A percentile compares a stretch with the other conserved stretches of the same genome.
Evolutionary conservation across 2,329 filamentous ascomycete species (phyloP).

Genomic region (Byssoonygena ceratinophila): DNA sequence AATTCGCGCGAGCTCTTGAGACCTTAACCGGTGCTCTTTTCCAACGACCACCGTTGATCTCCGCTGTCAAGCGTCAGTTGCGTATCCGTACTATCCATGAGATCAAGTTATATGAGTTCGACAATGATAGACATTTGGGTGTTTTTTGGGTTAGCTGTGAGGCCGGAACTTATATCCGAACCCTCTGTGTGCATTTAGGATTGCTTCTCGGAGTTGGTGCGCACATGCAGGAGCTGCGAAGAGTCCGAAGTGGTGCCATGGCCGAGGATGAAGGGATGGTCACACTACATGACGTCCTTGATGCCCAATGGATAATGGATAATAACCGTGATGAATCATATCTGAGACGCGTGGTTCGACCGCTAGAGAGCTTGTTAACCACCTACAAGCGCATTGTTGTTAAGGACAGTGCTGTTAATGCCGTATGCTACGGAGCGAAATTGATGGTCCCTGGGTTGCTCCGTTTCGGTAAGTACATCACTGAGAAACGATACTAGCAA

Average conservation of each 20-base stretch:
- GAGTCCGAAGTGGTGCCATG: slow-evolving; percentile 91
- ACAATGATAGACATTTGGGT: slow-evolving; percentile 93
- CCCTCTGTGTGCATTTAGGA: slow-evolving; percentile 88
- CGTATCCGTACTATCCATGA: slow-evolving; percentile 97
- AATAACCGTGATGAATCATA: slow-evolving; percentile 92
- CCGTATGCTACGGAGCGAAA: slow-evolving; percentile 97
- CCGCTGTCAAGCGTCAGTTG: slow-evolving; percentile 95
- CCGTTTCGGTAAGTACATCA: slow-evolving; percentile 60
- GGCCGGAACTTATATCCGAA: slow-evolving; percentile 97
- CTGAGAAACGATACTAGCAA: not conserved
- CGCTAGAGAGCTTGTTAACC: slow-evolving; percentile 81
- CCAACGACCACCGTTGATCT: slow-evolving; percentile 93
- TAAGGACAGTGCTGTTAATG: slow-evolving; percentile 93
- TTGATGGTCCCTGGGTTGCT: slow-evolving; percentile 96
- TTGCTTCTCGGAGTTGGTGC: slow-evolving; percentile 70
- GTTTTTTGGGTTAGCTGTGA: slow-evolving; percentile 99
- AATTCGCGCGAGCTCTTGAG: slow-evolving; percentile 88
- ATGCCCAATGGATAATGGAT: slow-evolving; percentile 92
- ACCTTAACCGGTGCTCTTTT: slow-evolving; percentile 93
- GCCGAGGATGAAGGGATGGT: slow-evolving; percentile 81
- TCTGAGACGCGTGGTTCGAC: slow-evolving; percentile 80
- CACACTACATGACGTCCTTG: slow-evolving; percentile 87
- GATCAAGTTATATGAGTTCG: slow-evolving; percentile 92
- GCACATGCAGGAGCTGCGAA: slow-evolving; percentile 95
- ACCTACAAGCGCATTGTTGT: slow-evolving; percentile 95